A percentile compares a stretch with the other conserved stretches of the same genome.
phyloP scores from a whole-genome alignment of 768 basidiomycete species.

The Boletus sp. region DNA sequence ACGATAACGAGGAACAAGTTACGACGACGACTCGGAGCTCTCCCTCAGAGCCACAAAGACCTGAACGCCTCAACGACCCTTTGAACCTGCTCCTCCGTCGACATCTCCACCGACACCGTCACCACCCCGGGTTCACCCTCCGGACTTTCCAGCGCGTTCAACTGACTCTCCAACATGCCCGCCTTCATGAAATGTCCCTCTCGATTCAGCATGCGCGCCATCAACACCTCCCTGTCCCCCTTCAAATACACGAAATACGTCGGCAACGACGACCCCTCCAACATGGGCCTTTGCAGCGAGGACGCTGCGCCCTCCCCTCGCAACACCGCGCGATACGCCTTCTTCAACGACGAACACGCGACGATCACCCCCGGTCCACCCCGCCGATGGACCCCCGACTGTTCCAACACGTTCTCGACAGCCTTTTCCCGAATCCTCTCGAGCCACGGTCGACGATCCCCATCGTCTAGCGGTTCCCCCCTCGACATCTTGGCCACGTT shows the following conservation, averaged over 20 bases:
- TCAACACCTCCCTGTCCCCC: conserved; percentile 53
- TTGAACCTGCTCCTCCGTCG: conserved; percentile 56
- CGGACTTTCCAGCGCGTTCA: conserved; percentile 69
- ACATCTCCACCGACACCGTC: conserved; percentile 49
- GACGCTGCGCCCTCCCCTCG: conserved; percentile 42
- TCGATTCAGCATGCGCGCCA: conserved; percentile 62
- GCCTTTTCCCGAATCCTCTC: conserved; percentile 65
- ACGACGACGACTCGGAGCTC: not conserved
- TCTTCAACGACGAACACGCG: conserved; percentile 84
- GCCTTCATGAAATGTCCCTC: conserved; percentile 84
- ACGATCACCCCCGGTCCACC: conserved; percentile 55
- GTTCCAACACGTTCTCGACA: conserved; percentile 25
- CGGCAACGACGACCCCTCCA: conserved; percentile 31
- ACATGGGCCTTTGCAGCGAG: not conserved
- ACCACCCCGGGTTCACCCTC: conserved; percentile 67
- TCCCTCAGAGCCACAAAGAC: too few species aligned
- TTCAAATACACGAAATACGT: conserved; percentile 84
- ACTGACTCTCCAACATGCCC: conserved; percentile 77
- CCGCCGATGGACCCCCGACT: not conserved
- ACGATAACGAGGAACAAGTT: too few species aligned
- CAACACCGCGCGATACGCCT: conserved; percentile 76
- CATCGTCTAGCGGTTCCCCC: conserved; percentile 75
- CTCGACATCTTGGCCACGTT: conserved; percentile 88
- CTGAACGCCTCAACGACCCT: conserved; percentile 28
- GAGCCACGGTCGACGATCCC: conserved; percentile 87